A percentile compares a stretch with the other conserved stretches of the same genome.
Evolutionary conservation across 495 filamentous ascomycete genomes (phyloP).

Genomic region (Pyrenopolyporus hunteri): DNA sequence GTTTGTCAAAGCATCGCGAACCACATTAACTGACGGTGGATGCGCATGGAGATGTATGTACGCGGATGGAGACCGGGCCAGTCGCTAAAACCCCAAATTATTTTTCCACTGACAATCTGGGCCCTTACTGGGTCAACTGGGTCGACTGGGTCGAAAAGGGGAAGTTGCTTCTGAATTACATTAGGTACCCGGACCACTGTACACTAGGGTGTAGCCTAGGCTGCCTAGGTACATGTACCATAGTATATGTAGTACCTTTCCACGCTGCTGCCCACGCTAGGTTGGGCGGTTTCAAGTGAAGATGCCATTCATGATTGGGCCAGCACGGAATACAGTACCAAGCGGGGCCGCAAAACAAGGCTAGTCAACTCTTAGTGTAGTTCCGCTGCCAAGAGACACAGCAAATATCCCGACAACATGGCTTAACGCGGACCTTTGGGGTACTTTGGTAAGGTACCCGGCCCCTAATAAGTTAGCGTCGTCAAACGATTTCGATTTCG

Average conservation of each 20-base stretch:
- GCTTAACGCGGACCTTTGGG: conserved; percentile 7
- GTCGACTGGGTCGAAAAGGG: conserved; percentile 20
- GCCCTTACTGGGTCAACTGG: no score
- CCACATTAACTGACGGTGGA: no score
- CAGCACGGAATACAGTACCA: no score
- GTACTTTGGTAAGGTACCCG: not conserved
- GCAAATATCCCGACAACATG: conserved; percentile 36
- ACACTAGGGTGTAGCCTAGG: no score
- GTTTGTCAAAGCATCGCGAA: conserved; percentile 16
- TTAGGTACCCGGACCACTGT: not conserved
- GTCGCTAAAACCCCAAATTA: conserved; percentile 29
- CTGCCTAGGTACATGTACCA: no score
- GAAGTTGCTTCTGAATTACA: not conserved
- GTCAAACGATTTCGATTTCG: not conserved
- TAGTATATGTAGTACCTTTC: no score
- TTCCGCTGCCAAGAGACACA: conserved; percentile 30
- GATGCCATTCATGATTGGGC: conserved; percentile 33
- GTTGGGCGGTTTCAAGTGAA: conserved; percentile 36
- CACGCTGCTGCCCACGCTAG: conserved; percentile 23
- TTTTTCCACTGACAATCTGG: conserved; percentile 14
- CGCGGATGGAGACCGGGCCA: conserved; percentile 1
- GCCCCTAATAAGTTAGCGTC: not conserved
- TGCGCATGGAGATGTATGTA: not conserved
- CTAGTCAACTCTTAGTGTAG: conserved; percentile 13
- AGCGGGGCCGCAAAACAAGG: conserved; percentile 18